phyloP scores from a whole-genome alignment of 169 alveolate species.

The Plasmodium chabaudi region DNA sequence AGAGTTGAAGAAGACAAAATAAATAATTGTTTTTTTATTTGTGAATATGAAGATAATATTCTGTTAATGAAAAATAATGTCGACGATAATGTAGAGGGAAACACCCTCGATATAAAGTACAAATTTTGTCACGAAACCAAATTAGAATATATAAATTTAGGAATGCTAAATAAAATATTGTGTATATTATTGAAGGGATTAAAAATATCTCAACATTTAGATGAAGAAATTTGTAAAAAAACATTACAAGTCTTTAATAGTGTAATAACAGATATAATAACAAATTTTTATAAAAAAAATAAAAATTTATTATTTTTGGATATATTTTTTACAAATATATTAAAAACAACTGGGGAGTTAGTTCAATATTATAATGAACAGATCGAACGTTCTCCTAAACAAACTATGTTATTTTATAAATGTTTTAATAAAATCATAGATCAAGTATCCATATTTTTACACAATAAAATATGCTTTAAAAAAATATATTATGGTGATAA shows the following conservation, averaged over 20 bases:
- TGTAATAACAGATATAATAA: slow-evolving; percentile 21
- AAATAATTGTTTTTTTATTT: slow-evolving; percentile 11
- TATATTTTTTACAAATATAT: slow-evolving; percentile 32
- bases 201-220: slow-evolving; percentile 42
- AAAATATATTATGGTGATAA: slow-evolving; percentile 1
- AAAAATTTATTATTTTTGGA: slow-evolving; percentile 24
- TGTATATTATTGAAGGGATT: slow-evolving; percentile 43
- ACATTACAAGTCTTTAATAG: slow-evolving; percentile 17
- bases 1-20: not conserved
- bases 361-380: slow-evolving; percentile 51
- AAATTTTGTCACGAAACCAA: slow-evolving; percentile 14
- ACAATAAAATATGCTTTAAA: slow-evolving; percentile 42
- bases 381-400: slow-evolving; percentile 47
- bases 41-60: slow-evolving; percentile 18
- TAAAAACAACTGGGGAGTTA: slow-evolving; percentile 4
- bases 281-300: slow-evolving; percentile 35
- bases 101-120: not conserved
- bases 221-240: slow-evolving; percentile 9
- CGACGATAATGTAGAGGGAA: not conserved
- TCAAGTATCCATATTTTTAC: slow-evolving; percentile 37
- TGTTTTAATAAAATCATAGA: slow-evolving; percentile 63
- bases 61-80: slow-evolving; percentile 15
- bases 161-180: slow-evolving; percentile 21
- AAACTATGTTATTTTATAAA: slow-evolving; percentile 59
- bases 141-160: slow-evolving; percentile 11